Conservation (phyloP, 129 eudicot species). For the Sambucus nigra region DNA sequence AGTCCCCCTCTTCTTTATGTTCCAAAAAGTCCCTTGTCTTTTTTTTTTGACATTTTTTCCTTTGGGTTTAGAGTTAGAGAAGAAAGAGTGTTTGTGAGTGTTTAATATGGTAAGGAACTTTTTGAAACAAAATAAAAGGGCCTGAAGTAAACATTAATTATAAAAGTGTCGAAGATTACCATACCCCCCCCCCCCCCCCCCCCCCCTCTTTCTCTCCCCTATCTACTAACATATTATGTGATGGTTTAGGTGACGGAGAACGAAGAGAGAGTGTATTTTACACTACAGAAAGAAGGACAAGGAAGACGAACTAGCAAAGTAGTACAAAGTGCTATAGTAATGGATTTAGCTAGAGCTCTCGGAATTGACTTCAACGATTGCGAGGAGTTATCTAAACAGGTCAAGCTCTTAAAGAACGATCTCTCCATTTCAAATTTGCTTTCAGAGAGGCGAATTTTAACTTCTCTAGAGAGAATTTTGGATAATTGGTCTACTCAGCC, state of each 20-base stretch:
- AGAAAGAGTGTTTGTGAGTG: too few relatives aligned
- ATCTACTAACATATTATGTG: background rate
- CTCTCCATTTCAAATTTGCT: constrained; percentile 19
- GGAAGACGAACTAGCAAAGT: constrained; percentile 31
- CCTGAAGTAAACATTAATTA: too few relatives aligned
- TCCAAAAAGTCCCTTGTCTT: too few relatives aligned
- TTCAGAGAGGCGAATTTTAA: constrained; percentile 30
- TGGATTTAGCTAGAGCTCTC: constrained; percentile 44
- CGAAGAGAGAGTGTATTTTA: constrained; percentile 29
- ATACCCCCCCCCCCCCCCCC: too few relatives aligned
- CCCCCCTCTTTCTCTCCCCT: background rate
- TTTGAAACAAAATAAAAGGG: too few relatives aligned
- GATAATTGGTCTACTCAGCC: constrained; percentile 30
- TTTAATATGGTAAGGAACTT: too few relatives aligned
- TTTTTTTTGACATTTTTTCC: too few relatives aligned
- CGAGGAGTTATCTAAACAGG: constrained; percentile 20
- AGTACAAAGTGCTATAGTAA: constrained; percentile 34
- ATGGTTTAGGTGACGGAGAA: constrained; percentile 30
- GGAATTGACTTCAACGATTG: constrained; percentile 26
- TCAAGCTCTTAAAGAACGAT: constrained; percentile 28
- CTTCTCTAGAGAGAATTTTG: constrained; percentile 27
- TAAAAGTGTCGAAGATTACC: too few relatives aligned
- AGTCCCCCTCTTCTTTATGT: too few relatives aligned
- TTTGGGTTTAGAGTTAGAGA: too few relatives aligned
- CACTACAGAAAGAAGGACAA: constrained; percentile 33